Evolutionary conservation across 2,329 filamentous ascomycete species (phyloP), one percentile per base, ranked within the genome.

Genomic region (Thielaviopsis punctulata): DNA sequence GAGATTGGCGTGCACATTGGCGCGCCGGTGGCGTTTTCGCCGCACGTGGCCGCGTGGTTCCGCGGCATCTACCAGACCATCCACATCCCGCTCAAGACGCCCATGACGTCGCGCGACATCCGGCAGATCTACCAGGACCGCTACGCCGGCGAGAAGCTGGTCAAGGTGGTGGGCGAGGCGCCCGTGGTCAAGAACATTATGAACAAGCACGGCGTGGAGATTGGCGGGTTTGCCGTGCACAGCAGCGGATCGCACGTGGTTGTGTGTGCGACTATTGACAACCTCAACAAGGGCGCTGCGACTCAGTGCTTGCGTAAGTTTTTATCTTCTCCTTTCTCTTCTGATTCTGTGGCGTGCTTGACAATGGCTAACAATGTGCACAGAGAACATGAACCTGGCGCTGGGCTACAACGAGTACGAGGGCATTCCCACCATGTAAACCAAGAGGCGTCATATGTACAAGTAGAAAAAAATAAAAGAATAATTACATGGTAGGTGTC

Each of bases 31-130:
- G 84, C 82, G 5, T 98, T 98, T 64, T 84, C 92, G 54, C 92
- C 92, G 6, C 92, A 96, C 65, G 89, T 95, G 22, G 86, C 88
- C n/a, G 80, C 84, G 13, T 96, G 88, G 90, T 96, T 96, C 77
- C 84, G 93, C 63, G 90, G 90, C 57, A 96, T 96, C 60, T 81
- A 86, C 63, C 85, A 89, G 67, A 90, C 88, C 39, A 89, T 96
- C 66, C 88, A 80, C 62, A 86, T 96, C 48, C 90, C 90, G 12
- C 73, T 98, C 8, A 83, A 83, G 62, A 76, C 90, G 67, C 76
- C 79, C 56, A 93, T 96, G 85, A 86, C 80, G 2, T 89, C 86
- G 43, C 83, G 92, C 50, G 89, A 96, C 64, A 87, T 98, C 59
- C 80, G 92, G 56, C 86, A 95, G 62, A 72, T 96, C 54, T 98